phyloP scores from a whole-genome alignment of 2,329 filamentous ascomycete species.

The Elsinoe perseae region DNA sequence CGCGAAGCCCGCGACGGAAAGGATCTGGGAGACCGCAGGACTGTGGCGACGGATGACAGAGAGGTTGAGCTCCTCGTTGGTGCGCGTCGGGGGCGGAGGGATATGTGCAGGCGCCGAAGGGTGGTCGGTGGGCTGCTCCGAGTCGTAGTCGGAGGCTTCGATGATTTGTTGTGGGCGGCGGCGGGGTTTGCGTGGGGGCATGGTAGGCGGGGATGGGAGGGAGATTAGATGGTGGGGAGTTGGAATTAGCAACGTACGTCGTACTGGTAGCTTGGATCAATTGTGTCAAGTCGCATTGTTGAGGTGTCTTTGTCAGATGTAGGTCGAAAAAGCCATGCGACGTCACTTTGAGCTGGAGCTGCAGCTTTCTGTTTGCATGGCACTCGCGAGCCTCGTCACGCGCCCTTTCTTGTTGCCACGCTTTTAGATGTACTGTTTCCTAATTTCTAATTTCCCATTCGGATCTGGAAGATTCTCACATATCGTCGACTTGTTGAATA shows the following conservation, averaged over 20 bases:
- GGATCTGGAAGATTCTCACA: background rate
- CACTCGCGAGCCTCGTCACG: background rate
- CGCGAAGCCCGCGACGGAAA: slow-evolving; percentile 75
- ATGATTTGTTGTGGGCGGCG: slow-evolving; percentile 14
- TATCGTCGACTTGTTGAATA: background rate
- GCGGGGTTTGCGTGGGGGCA: slow-evolving; percentile 9
- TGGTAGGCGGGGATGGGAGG: slow-evolving; percentile 11
- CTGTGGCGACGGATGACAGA: slow-evolving; percentile 75
- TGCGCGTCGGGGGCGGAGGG: slow-evolving; percentile 46
- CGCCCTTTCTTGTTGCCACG: background rate
- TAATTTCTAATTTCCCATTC: slow-evolving; percentile 1
- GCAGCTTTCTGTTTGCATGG: background rate
- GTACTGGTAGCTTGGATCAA: too few relatives aligned
- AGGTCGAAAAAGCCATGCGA: background rate
- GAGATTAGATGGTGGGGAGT: background rate
- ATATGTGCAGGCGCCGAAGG: slow-evolving; percentile 14
- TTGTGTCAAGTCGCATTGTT: background rate
- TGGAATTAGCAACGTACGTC: too few relatives aligned
- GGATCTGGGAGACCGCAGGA: slow-evolving; percentile 62
- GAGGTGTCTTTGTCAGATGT: background rate
- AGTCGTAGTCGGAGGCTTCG: slow-evolving; percentile 44
- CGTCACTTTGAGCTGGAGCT: slow-evolving; percentile 10
- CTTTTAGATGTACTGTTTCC: background rate
- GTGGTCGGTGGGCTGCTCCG: slow-evolving; percentile 34
- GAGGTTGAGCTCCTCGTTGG: slow-evolving; percentile 81